These are phyloP conservation scores for Pseudocercospora fuligena DNA, from an alignment of 2,329 filamentous ascomycete species.

Conservation along the genomic window DNA sequence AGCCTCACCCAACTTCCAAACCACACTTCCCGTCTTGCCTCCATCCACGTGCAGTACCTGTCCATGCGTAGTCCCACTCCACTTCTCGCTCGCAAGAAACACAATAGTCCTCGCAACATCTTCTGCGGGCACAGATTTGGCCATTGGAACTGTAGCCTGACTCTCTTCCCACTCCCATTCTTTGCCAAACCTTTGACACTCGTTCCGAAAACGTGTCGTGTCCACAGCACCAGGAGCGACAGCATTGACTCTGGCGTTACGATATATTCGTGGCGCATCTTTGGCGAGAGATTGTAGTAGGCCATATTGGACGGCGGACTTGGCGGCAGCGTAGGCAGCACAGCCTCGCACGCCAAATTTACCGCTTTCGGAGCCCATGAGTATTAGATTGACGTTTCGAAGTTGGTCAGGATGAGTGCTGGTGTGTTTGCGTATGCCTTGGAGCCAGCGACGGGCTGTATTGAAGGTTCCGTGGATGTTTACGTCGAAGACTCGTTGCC, in stretches of 20 bases:
- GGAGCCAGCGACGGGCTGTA: slow-evolving; percentile 50
- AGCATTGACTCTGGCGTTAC: slow-evolving; percentile 50
- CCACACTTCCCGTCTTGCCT: slow-evolving; percentile 47
- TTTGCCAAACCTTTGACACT: slow-evolving; percentile 45
- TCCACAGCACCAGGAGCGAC: slow-evolving; percentile 54
- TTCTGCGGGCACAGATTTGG: slow-evolving; percentile 45
- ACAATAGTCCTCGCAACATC: slow-evolving; percentile 52
- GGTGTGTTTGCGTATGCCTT: slow-evolving; percentile 40
- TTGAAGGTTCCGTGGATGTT: slow-evolving; percentile 53
- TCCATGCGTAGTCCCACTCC: slow-evolving; percentile 51
- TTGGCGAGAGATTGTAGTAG: slow-evolving; percentile 49
- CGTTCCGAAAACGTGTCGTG: slow-evolving; percentile 49
- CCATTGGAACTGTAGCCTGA: slow-evolving; percentile 50
- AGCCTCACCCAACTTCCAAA: slow-evolving; percentile 27
- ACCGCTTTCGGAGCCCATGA: slow-evolving; percentile 54
- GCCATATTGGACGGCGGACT: slow-evolving; percentile 53
- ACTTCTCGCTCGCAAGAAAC: slow-evolving; percentile 54
- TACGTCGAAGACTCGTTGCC: slow-evolving; percentile 48
- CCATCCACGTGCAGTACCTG: slow-evolving; percentile 53
- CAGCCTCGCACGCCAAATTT: slow-evolving; percentile 50
- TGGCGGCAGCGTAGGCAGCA: slow-evolving; percentile 52
- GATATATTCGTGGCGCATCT: slow-evolving; percentile 47
- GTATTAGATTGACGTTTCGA: slow-evolving; percentile 48
- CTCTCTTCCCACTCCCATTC: slow-evolving; percentile 49
- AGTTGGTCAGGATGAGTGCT: slow-evolving; percentile 23